Evolutionary conservation across 176 grass and related monocot genomes (phyloP).

Genomic region (Dactylis glomerata): DNA sequence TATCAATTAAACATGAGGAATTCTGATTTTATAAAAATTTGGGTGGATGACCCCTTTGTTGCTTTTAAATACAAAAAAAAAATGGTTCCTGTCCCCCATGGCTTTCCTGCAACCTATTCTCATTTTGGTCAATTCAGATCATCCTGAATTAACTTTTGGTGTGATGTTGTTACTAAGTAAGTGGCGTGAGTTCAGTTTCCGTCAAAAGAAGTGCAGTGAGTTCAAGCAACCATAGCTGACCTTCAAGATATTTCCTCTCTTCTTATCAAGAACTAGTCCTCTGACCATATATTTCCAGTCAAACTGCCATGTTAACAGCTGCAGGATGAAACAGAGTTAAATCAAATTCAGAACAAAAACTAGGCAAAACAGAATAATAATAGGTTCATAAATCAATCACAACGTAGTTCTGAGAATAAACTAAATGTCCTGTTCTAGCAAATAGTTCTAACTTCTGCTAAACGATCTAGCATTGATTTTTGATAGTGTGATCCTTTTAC

Average conservation of each 20-base stretch:
- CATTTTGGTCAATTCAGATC: not conserved
- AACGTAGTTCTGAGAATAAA: slow-evolving; percentile 8
- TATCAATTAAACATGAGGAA: not conserved
- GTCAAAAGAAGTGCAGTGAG: not conserved
- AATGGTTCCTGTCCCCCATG: not conserved
- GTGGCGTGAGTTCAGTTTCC: not conserved
- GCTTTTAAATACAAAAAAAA: not conserved
- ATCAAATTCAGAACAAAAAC: slow-evolving; percentile 15
- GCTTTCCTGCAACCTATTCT: not conserved
- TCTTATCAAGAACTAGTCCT: slow-evolving; percentile 97
- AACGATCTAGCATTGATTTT: not conserved
- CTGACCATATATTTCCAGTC: slow-evolving; percentile 99
- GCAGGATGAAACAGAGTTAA: slow-evolving; percentile 40
- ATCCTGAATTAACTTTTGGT: not conserved
- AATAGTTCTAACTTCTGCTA: not conserved
- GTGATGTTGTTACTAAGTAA: not conserved
- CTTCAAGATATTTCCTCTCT: slow-evolving; percentile 99
- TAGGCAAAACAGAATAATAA: slow-evolving; percentile 4
- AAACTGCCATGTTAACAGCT: slow-evolving; percentile 91
- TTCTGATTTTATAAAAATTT: not conserved
- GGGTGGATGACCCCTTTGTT: not conserved
- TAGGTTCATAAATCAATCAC: not conserved
- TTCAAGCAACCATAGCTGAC: slow-evolving; percentile 33
- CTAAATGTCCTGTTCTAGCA: not conserved
- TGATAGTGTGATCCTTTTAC: not conserved